These are phyloP conservation scores for Globisporangium carolinianum DNA, from an alignment of 352 stramenopile species.

Conservation along the genomic window DNA sequence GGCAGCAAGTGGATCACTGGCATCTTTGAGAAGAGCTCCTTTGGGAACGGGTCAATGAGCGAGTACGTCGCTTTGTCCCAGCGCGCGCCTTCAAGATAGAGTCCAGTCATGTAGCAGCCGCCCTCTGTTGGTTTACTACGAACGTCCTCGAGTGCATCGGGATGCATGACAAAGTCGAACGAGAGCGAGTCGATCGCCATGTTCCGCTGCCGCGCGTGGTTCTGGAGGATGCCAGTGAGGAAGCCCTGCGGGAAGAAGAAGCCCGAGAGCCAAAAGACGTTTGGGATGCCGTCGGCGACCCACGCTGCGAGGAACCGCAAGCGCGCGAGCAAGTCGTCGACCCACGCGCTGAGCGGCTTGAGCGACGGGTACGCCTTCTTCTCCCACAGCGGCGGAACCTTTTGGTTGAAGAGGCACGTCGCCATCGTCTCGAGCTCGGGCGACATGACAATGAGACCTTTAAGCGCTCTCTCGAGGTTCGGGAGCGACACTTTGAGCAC, in stretches of 20 bases:
- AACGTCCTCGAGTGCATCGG: constrained; percentile 36
- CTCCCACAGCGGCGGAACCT: constrained; percentile 84
- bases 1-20: constrained; percentile 86
- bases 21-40: constrained; percentile 91
- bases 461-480: constrained; percentile 85
- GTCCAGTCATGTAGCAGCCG: constrained; percentile 87
- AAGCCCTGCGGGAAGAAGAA: constrained; percentile 94
- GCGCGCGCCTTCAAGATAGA: constrained; percentile 89
- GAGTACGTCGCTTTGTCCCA: constrained; percentile 76
- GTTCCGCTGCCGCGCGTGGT: constrained; percentile 52
- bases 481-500: constrained; percentile 83
- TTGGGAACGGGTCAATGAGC: constrained; percentile 85
- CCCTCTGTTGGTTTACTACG: constrained; percentile 26
- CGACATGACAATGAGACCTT: constrained; percentile 20
- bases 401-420: constrained; percentile 81
- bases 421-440: constrained; percentile 57
- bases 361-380: constrained; percentile 89
- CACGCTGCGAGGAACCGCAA: constrained; percentile 60
- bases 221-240: constrained; percentile 60
- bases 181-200: constrained; percentile 83
- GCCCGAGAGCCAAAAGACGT: constrained; percentile 79
- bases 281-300: constrained; percentile 23
- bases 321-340: constrained; percentile 81
- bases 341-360: constrained; percentile 84
- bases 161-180: constrained; percentile 76